These are phyloP conservation scores for Nakaseomyces delphensis DNA, from an alignment of 1,139 yeast species.

Conservation along the genomic window DNA sequence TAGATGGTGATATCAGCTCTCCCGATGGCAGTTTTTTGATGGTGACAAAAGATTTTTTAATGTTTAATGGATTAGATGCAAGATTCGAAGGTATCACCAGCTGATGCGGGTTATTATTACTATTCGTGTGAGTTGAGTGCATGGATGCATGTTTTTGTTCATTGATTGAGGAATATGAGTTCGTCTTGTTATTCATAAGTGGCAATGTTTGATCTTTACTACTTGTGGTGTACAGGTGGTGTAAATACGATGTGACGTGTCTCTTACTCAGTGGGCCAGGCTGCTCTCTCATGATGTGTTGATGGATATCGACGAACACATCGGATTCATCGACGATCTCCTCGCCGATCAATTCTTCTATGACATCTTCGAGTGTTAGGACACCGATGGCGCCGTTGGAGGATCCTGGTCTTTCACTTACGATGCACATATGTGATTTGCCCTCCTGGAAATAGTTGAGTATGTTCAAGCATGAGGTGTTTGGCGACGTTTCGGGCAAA, in stretches of 20 bases:
- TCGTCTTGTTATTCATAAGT: background rate
- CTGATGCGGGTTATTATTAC: background rate
- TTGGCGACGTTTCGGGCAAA: slow-evolving; percentile 85
- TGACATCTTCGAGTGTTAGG: slow-evolving; percentile 88
- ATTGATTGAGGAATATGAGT: background rate
- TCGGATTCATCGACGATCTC: slow-evolving; percentile 97
- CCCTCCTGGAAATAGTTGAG: slow-evolving; percentile 96
- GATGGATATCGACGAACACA: slow-evolving; percentile 84
- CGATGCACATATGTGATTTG: slow-evolving; percentile 93
- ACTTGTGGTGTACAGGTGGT: slow-evolving; percentile 36
- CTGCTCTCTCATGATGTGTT: slow-evolving; percentile 68
- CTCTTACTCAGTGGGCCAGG: slow-evolving; percentile 82
- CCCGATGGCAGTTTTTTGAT: slow-evolving; percentile 46
- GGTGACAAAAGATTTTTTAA: slow-evolving; percentile 60
- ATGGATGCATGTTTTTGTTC: background rate
- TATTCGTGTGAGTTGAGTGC: background rate
- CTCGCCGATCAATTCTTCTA: slow-evolving; percentile 95
- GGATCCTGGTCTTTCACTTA: slow-evolving; percentile 79
- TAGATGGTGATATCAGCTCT: slow-evolving; percentile 10
- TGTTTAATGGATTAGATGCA: slow-evolving; percentile 74
- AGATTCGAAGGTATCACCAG: slow-evolving; percentile 48
- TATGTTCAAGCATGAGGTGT: slow-evolving; percentile 87
- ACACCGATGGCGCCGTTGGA: slow-evolving; percentile 86
- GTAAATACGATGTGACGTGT: slow-evolving; percentile 60
- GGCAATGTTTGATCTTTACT: slow-evolving; percentile 9